Evolutionary conservation across 2,329 filamentous ascomycete genomes (phyloP).

Genomic region (Ophiostoma novo-ulmi): DNA sequence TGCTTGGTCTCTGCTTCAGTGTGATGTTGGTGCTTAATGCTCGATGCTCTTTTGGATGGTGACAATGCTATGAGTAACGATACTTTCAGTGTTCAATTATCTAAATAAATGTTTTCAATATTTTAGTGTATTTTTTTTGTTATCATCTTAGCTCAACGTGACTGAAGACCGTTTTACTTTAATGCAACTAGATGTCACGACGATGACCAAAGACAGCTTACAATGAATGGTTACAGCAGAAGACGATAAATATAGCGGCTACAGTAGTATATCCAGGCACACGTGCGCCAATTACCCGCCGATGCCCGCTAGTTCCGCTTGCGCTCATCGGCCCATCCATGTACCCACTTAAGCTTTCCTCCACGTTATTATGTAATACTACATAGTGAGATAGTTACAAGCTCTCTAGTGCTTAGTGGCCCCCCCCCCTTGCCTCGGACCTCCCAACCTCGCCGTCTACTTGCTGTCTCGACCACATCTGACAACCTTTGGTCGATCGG

Average conservation of each 20-base stretch:
- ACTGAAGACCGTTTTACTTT: neutral
- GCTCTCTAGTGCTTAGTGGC: neutral
- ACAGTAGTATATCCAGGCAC: neutral
- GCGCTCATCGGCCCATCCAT: neutral
- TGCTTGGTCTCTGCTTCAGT: neutral
- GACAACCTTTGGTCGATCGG: neutral
- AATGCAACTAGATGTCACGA: neutral
- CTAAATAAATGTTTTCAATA: neutral
- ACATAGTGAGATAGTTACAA: neutral
- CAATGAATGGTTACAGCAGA: neutral
- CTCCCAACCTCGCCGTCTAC: constrained; percentile 4
- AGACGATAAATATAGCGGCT: neutral
- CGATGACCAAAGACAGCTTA: neutral
- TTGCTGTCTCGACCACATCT: neutral
- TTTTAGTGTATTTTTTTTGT: no score
- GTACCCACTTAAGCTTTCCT: constrained; percentile 7
- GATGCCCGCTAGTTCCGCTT: neutral
- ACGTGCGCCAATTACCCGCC: neutral
- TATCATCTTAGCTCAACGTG: neutral
- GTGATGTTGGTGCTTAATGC: neutral
- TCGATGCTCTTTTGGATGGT: neutral
- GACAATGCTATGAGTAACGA: neutral
- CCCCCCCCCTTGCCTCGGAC: constrained; percentile 5
- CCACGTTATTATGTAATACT: constrained; percentile 7
- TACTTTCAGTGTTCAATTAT: neutral